A percentile compares a stretch with the other conserved stretches of the same genome.
phyloP scores from a whole-genome alignment of 768 basidiomycete genomes.

The Naganishia antarctica region DNA sequence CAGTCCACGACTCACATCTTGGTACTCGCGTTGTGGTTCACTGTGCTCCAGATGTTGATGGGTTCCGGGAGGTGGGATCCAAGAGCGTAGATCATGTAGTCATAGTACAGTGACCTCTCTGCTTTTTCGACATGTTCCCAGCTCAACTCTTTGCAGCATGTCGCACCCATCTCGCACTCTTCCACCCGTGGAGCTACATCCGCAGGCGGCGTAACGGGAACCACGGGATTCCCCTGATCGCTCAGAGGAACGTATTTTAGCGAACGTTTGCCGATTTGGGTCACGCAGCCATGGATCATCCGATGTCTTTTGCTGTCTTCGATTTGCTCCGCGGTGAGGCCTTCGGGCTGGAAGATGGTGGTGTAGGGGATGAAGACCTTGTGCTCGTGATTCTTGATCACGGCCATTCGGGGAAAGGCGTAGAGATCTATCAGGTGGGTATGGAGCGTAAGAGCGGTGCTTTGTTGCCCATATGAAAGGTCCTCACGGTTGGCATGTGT shows the following conservation, averaged over 20 bases:
- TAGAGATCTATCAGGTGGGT: conserved; percentile 42
- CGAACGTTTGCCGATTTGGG: conserved; percentile 11
- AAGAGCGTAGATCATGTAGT: conserved; percentile 47
- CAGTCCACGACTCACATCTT: conserved; percentile 25
- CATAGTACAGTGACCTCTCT: conserved; percentile 28
- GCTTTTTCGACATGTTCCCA: conserved; percentile 5
- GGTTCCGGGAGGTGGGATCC: conserved; percentile 45
- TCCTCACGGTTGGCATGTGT: conserved; percentile 45
- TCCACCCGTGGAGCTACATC: not conserved
- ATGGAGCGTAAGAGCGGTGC: too few species aligned
- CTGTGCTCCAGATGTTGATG: conserved; percentile 41
- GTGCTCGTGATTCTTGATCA: conserved; percentile 39
- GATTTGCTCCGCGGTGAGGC: not conserved
- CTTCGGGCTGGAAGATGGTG: conserved; percentile 30
- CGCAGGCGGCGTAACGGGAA: not conserved
- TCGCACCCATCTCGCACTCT: conserved; percentile 3
- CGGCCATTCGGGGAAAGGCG: conserved; percentile 46
- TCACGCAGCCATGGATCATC: conserved; percentile 27
- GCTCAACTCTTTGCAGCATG: conserved; percentile 12
- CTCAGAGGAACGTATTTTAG: conserved; percentile 8
- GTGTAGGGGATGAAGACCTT: conserved; percentile 46
- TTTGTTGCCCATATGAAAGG: not conserved
- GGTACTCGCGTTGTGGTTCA: conserved; percentile 24
- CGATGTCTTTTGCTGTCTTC: conserved; percentile 9
- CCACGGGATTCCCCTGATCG: conserved; percentile 4